Base-by-base conservation (phyloP, 495 filamentous ascomycete species). In the Tuber melanosporum region DNA sequence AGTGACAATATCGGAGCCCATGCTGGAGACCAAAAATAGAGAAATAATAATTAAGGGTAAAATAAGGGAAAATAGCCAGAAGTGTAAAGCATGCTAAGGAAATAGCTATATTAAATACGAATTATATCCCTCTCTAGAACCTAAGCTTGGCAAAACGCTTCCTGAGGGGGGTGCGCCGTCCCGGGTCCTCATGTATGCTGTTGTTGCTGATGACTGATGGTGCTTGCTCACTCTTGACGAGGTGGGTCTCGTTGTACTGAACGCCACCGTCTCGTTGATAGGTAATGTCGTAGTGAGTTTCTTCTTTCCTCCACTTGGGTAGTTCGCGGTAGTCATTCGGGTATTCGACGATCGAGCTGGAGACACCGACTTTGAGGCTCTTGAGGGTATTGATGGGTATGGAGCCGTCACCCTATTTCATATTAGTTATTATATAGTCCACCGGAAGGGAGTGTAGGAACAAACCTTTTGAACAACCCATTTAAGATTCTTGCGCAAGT, bases 271-370 rank as follows among this genome's bases (percentile, higher is more conserved):
- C 41, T 71, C 73, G 77, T 45, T 75, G 74, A 15, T 79, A 45
- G 20, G 82, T 83, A 52, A 82, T 71, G 39, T 83, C 79, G 57
- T 83, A 83, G 76, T 83, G 76, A 2, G 79, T 80, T 45, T 82
- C 46, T 19, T 77, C 66, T n/a, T 73, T 41, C 14, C 74, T 75
- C 74, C 80, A 78, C 41, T 73, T 70, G 0, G 79, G 69, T 15
- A 84, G 76, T 66, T 78, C 39, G 15, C 75, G 69, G 19, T 73
- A 52, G 36, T 82, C 82, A n/a, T 78, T 26, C 15, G 73, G 26
- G 71, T 83, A 83, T 15, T 74, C 71, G 17, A 78, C 78, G 19
- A 74, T 47, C 52, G 82, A 42, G 22, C 79, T 82, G 32, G 82
- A 80, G 49, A 83, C 52, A 66, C 79, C 82, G 46, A 83, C 73